Evolutionary conservation across 2,329 filamentous ascomycete genomes (phyloP), one percentile per base, ranked within the genome.

Genomic region (Fusarium sp.): DNA sequence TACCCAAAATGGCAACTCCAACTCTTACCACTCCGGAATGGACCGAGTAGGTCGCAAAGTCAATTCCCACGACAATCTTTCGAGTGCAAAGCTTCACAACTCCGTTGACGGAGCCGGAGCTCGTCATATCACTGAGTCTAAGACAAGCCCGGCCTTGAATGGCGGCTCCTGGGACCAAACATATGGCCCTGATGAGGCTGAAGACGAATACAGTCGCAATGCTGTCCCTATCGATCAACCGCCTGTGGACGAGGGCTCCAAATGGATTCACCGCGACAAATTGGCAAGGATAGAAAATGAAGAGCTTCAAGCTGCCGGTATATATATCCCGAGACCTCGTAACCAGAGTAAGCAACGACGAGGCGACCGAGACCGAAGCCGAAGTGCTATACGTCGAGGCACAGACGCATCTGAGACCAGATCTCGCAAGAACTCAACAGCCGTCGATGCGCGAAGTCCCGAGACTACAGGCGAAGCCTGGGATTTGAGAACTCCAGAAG

Each of bases 251-350:
- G 90, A 91, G 65, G 85, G 88, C 65, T 92, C 90, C 32, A 91
- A 93, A 79, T 96, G 93, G 93, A 95, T 96, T 74, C 93, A 96
- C 76, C 85, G 93, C 60, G 93, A 96, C 80, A 95, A 95, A 81
- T 82, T 96, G 66, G 92, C 92, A 58, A 88, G 88, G 76, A 96
- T 95, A 72, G 93, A 96, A 80, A 95, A 84, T 72, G 87, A 90
- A 75, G 93, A 96, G 80, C 85, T 96, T 67, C 91, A 94, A 78
- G 92, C 92, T 63, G 92, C 92, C 9, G 93, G 92, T 30, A 90
- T 94, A 73, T 83, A 87, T 53, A 76, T 91, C 65, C 84, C 89
- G 68, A 81, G 84, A 74, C 76, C 86, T 32, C 82, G 88, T 69
- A 82, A 87, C 55, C 81, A 85, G 54, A 86, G 88, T 80, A 83